Percentiles rank a stretch among this genome's conserved stretches.
Evolutionary conservation across 2,329 filamentous ascomycete genomes (phyloP).

Genomic region (Sphaceloma murrayae): DNA sequence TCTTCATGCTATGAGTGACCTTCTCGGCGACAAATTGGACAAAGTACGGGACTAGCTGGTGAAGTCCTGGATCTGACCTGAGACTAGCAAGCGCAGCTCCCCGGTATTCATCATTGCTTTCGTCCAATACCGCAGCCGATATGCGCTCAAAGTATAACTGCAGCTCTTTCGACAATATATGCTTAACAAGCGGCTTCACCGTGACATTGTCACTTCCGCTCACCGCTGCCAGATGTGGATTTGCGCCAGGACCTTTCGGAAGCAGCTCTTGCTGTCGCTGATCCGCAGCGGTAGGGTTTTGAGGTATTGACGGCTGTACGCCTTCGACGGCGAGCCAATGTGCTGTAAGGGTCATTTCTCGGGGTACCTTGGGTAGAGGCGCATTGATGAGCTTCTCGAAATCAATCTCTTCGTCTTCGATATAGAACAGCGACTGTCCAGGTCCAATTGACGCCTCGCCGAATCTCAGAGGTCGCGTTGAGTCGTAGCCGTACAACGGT

Average conservation of each 20-base stretch:
- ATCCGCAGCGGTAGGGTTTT: slow-evolving; percentile 74
- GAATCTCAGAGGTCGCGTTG: slow-evolving; percentile 76
- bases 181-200: slow-evolving; percentile 87
- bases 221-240: slow-evolving; percentile 72
- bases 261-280: slow-evolving; percentile 74
- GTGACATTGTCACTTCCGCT: slow-evolving; percentile 73
- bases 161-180: slow-evolving; percentile 90
- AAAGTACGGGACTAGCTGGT: slow-evolving; percentile 94
- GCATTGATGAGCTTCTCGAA: slow-evolving; percentile 99
- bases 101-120: slow-evolving; percentile 76
- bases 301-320: slow-evolving; percentile 89
- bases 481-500: slow-evolving; percentile 92
- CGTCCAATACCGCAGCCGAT: slow-evolving; percentile 77
- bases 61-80: slow-evolving; percentile 78
- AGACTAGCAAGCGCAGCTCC: slow-evolving; percentile 79
- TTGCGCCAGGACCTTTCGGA: slow-evolving; percentile 81
- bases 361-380: slow-evolving; percentile 83
- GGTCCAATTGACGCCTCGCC: slow-evolving; percentile 90
- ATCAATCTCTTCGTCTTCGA: slow-evolving; percentile 96
- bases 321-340: slow-evolving; percentile 98
- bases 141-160: slow-evolving; percentile 97
- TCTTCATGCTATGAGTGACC: slow-evolving; percentile 86
- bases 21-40: slow-evolving; percentile 93
- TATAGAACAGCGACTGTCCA: slow-evolving; percentile 89
- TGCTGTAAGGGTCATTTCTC: slow-evolving; percentile 79